These are phyloP conservation scores for Capsicum pubescens DNA, from an alignment of 257 asterid genomes.

Conservation along the genomic window DNA sequence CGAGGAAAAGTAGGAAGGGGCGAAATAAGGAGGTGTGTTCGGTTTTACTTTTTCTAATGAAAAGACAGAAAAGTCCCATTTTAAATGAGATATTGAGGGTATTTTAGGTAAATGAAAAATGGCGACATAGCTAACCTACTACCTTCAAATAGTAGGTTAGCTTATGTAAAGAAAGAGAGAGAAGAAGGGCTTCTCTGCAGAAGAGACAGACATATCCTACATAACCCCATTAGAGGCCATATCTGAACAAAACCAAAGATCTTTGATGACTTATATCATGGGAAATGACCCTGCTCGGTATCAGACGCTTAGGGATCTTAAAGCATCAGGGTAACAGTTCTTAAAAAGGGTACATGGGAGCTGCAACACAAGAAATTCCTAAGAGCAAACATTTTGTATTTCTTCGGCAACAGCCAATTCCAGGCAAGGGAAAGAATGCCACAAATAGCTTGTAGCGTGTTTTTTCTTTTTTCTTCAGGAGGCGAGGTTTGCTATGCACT, in stretches of 20 bases:
- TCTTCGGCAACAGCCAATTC: not conserved
- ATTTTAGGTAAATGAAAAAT: not conserved
- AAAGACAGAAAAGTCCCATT: slow-evolving; percentile 7
- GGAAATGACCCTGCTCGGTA: slow-evolving; percentile 4
- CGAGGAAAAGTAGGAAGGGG: not conserved
- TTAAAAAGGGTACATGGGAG: not conserved
- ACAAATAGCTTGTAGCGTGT: slow-evolving; percentile 1
- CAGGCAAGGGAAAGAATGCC: not conserved
- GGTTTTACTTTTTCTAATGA: not conserved
- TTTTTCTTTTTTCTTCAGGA: not conserved
- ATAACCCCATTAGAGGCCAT: slow-evolving; percentile 24
- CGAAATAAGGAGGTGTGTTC: not conserved
- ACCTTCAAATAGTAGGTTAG: not conserved
- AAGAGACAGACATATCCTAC: not conserved
- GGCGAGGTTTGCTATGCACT: not conserved
- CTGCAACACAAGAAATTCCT: slow-evolving; percentile 10
- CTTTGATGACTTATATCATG: not conserved
- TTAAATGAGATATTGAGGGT: not conserved
- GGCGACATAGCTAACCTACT: not conserved
- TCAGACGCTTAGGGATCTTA: not conserved
- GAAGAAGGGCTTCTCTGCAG: not conserved
- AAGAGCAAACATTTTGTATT: not conserved
- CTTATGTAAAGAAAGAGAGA: not conserved
- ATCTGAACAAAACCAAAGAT: not conserved
- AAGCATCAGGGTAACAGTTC: not conserved